Conservation (phyloP, 208 protist genomes). For the Trypanosoma platydactyli region DNA sequence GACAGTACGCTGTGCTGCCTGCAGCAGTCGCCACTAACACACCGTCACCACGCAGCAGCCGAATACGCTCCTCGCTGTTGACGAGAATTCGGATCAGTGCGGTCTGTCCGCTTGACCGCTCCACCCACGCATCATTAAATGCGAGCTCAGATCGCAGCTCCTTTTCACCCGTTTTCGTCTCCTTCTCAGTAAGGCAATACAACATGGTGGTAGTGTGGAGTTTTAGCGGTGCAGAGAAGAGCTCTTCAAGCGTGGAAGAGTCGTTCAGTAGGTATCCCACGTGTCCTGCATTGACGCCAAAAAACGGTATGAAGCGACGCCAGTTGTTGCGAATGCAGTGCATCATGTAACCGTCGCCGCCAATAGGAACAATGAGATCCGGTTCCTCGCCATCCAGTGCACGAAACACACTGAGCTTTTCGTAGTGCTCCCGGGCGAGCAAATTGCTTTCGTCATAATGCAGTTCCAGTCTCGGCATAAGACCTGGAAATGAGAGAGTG, state of each 20-base stretch:
- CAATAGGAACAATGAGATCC: constrained; percentile 90
- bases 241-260: constrained; percentile 70
- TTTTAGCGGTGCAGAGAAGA: constrained; percentile 85
- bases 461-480: constrained; percentile 82
- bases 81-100: constrained; percentile 88
- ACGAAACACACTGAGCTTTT: constrained; percentile 79
- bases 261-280: constrained; percentile 89
- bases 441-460: constrained; percentile 87
- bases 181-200: constrained; percentile 83
- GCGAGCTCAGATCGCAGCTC: constrained; percentile 78
- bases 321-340: constrained; percentile 91
- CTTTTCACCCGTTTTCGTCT: constrained; percentile 61
- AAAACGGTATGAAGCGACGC: constrained; percentile 90
- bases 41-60: constrained; percentile 78
- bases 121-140: constrained; percentile 92
- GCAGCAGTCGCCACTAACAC: constrained; percentile 87
- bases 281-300: constrained; percentile 89
- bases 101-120: constrained; percentile 88
- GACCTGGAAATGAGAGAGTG: constrained; percentile 58
- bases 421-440: constrained; percentile 78
- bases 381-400: constrained; percentile 63
- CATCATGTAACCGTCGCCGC: constrained; percentile 93
- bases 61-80: constrained; percentile 87
- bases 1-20: constrained; percentile 88
- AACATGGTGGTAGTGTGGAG: constrained; percentile 87